Base-by-base conservation (phyloP, 176 grass and related monocot species). In the Bonia amplexicaulis region DNA sequence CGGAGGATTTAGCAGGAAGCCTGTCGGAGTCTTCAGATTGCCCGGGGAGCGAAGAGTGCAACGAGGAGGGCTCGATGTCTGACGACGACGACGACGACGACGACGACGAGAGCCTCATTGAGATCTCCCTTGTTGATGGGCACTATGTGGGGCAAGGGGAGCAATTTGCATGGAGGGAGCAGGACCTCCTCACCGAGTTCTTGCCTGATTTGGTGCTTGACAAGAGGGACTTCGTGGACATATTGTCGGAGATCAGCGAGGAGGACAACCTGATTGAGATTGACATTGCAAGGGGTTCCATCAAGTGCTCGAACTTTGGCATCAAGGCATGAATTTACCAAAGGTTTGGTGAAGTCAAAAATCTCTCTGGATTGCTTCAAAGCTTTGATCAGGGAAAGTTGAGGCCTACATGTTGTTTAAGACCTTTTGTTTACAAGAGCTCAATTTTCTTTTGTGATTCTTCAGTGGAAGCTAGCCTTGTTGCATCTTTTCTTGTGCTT, bases 261-360 rank as follows among this genome's bases (percentile, higher is more conserved):
- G 94, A 97, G 55, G 92, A 94, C 54, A 94, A 94, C 90, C 82
- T 97, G 84, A 94, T 97, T 55, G 94, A 97, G 90, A 88, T 97
- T n/a, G 94, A 94, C 87, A 90, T 94, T 35, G 41, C 86, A 64
- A 91, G 88, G 71, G 94, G 92, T 73, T 94, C 92, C 76, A 94
- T 94, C 81, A 94, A 94, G 74, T 91, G 87, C 84, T 86, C 95
- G 16, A 91, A 73, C 62, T 49, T 91, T 0, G 37, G 87, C 20
- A 80, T 92, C 81, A 92, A 94, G 86, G 76, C 94, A 69, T 96
- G 87, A 96, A 52, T 67, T 48, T 67, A 61, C 63, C 46, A 67
- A 73, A 86, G 89, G 69, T 88, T 90, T 82, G 81, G 66, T 79
- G 72, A 84, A 84, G 45, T 79, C 72, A 51, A 74, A 58, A 87